phyloP scores from a whole-genome alignment of 257 asterid species.

The Solanum pennellii region DNA sequence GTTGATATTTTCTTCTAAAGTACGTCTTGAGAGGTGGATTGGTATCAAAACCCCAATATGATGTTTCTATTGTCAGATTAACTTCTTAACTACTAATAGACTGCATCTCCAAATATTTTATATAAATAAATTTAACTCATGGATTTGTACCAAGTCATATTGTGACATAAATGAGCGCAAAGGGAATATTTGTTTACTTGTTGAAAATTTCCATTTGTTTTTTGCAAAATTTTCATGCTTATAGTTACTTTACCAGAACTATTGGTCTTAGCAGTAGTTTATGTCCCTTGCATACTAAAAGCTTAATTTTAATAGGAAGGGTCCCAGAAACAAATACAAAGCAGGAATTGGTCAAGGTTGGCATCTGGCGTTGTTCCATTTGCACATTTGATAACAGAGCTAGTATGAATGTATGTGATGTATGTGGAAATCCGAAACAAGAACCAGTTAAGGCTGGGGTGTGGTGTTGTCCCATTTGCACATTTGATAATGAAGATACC shows the following conservation, averaged over 20 bases:
- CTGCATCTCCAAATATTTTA: background rate
- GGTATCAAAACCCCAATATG: background rate
- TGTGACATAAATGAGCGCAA: background rate
- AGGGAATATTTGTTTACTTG: background rate
- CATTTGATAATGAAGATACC: slow-evolving; percentile 72
- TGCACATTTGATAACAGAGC: slow-evolving; percentile 89
- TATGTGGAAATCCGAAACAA: slow-evolving; percentile 39
- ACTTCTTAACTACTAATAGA: background rate
- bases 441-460: slow-evolving; percentile 31
- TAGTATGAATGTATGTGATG: slow-evolving; percentile 61
- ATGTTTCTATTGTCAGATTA: background rate
- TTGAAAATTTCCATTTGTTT: background rate
- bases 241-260: background rate
- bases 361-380: slow-evolving; percentile 81
- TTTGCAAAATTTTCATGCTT: background rate
- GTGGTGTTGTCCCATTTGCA: slow-evolving; percentile 90
- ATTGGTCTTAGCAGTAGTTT: background rate
- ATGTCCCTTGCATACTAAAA: background rate
- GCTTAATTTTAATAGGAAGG: slow-evolving; percentile 10
- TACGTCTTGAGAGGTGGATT: too few relatives aligned
- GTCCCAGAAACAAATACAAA: slow-evolving; percentile 17
- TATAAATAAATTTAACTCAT: background rate
- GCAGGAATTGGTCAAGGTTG: slow-evolving; percentile 22
- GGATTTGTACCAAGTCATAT: background rate
- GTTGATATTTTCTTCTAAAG: too few relatives aligned